Base-by-base conservation (phyloP, 129 eudicot genomes). In the Arctium lappa region DNA sequence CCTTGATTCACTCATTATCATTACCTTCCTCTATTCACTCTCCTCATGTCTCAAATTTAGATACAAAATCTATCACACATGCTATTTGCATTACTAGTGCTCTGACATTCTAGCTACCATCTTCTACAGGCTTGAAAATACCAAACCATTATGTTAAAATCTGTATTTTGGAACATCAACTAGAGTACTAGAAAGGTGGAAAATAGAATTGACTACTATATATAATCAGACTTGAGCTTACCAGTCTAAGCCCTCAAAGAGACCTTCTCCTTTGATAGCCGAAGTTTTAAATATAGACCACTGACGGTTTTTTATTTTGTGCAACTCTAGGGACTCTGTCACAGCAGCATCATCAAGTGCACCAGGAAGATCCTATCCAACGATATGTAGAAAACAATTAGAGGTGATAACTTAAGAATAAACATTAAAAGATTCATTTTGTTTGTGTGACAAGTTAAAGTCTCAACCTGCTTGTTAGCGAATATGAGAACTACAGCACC, bases 311-410 rank as follows among this genome's bases (percentile, higher is more conserved):
- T 93, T 95, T 56, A 95, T 95, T 89, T 91, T 91, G 91, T 95
- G 99, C 90, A 95, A 72, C 86, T 95, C 98, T 79, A 95, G 76
- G 73, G 97, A 86, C 84, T 95, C 99, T 0, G 99, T 95, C 50
- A 95, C 92, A 27, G 99, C 91, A 76, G 99, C 98, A 88, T 95
- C 99, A 83, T 93, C 98, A 18, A 95, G 95, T 32, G 99, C 99
- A 66, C 99, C 98, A 72, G 99, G 97, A 90, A 95, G 97, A 91
- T 95, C 99, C 99, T 96, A 83, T 60, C 34, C 42, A 30, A 42
- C 80, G 68, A 72, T 63, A 72, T 22, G 73, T 50, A n/a, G 8
- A 73, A 62, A 11, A 30, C 50, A 70, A 70, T 10, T 74, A 36
- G 74, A 69, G 56, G 42, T 81, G 22, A 68, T 30, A 75, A 66